Conservation (phyloP, 768 basidiomycete species). For the Lactifluus piperatus region DNA sequence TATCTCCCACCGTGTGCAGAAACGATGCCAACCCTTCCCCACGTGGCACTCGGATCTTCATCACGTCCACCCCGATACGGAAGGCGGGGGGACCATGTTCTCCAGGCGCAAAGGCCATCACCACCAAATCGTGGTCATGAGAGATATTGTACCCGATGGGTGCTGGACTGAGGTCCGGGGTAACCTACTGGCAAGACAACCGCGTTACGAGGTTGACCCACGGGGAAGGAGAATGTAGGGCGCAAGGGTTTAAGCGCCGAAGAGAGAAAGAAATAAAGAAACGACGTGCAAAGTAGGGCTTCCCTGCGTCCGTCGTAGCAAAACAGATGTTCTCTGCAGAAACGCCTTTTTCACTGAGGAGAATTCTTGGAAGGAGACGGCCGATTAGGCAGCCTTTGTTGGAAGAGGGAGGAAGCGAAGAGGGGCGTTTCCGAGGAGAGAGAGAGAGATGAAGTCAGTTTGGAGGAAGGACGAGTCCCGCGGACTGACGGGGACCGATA, state of each 20-base stretch:
- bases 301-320: conserved; percentile 50
- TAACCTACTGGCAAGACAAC: conserved; percentile 29
- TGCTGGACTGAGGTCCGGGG: conserved; percentile 36
- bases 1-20: conserved; percentile 52
- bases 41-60: conserved; percentile 61
- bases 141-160: conserved; percentile 73
- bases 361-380: conserved; percentile 56
- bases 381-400: conserved; percentile 71
- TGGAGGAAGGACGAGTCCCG: not conserved
- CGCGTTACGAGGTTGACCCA: not conserved
- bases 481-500: not conserved
- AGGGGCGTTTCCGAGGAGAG: not conserved
- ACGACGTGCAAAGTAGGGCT: conserved; percentile 64
- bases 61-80: conserved; percentile 68
- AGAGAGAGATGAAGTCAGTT: not conserved
- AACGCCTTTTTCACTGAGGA: conserved; percentile 53
- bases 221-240: too few relatives aligned
- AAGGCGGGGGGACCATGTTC: conserved; percentile 47
- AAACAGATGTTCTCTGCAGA: conserved; percentile 41
- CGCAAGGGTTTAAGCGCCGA: not conserved
- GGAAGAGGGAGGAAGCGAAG: not conserved
- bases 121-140: conserved; percentile 68
- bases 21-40: conserved; percentile 52
- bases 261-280: not conserved
- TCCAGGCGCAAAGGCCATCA: conserved; percentile 46